Percentiles rank a stretch among this genome's conserved stretches.
Conservation (phyloP, 345 rosid species). For the Lepidium didymum region DNA sequence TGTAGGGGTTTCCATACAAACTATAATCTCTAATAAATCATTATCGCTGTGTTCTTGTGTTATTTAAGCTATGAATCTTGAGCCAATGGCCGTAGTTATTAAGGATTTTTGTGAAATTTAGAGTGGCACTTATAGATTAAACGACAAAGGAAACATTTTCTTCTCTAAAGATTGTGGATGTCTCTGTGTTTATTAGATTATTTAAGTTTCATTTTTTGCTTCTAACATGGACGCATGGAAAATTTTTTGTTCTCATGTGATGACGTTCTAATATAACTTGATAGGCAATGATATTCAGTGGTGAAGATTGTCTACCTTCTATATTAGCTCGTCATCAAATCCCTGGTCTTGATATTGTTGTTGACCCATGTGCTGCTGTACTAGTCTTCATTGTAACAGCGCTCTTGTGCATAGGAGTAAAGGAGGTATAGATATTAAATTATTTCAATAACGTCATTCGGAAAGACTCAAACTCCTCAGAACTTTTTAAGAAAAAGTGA, state of each 20-base stretch:
- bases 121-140: background rate
- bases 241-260: background rate
- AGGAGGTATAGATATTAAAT: slow-evolving; percentile 52
- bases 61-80: background rate
- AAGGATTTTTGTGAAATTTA: background rate
- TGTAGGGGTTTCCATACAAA: background rate
- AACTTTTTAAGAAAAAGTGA: background rate
- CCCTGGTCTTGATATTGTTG: slow-evolving; percentile 73
- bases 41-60: background rate
- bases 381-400: slow-evolving; percentile 76
- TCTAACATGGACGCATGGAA: background rate
- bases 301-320: slow-evolving; percentile 56
- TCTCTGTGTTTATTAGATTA: background rate
- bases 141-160: background rate
- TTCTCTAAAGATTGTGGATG: background rate
- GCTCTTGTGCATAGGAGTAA: slow-evolving; percentile 84
- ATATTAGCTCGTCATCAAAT: slow-evolving; percentile 76
- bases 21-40: background rate
- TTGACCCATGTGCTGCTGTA: slow-evolving; percentile 88
- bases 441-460: background rate
- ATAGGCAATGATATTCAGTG: slow-evolving; percentile 90
- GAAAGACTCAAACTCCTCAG: background rate
- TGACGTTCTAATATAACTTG: background rate
- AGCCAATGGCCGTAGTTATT: background rate
- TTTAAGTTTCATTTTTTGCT: background rate